phyloP scores from a whole-genome alignment of 768 basidiomycete species.

The Chalciporus pseudorubinellus region DNA sequence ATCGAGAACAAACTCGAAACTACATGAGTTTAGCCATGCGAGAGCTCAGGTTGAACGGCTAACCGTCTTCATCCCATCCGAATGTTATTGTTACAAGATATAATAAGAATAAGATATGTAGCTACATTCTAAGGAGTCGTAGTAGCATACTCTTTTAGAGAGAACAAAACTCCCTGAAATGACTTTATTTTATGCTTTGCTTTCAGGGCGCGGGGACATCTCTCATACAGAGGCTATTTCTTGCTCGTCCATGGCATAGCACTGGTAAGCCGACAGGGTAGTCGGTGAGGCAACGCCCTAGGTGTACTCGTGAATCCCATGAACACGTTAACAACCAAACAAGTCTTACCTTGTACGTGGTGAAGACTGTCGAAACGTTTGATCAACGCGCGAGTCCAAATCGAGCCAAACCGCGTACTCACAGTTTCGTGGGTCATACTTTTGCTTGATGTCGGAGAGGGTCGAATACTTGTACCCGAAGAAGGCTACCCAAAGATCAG shows the following conservation, averaged over 20 bases:
- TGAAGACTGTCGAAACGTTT: background rate
- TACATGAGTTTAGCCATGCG: too few species aligned
- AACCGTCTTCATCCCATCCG: too few species aligned
- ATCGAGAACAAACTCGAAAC: too few species aligned
- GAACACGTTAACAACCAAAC: background rate
- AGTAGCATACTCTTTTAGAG: too few species aligned
- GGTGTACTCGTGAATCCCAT: background rate
- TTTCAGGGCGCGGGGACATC: background rate
- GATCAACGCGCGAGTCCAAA: background rate
- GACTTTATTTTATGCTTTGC: too few species aligned
- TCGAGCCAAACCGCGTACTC: background rate
- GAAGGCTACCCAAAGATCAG: conserved; percentile 5
- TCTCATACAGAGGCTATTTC: background rate
- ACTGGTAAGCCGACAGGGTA: background rate
- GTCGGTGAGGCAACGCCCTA: background rate
- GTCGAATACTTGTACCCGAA: too few species aligned
- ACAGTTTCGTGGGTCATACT: conserved; percentile 15
- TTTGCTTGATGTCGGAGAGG: conserved; percentile 13
- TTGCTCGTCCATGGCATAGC: background rate
- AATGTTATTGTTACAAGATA: too few species aligned
- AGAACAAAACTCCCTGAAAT: too few species aligned
- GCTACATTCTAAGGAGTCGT: too few species aligned
- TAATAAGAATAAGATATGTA: too few species aligned
- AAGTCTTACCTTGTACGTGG: conserved; percentile 2
- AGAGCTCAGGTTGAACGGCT: too few species aligned